phyloP scores from a whole-genome alignment of 352 stramenopile genomes.

The Thraustotheca clavata region DNA sequence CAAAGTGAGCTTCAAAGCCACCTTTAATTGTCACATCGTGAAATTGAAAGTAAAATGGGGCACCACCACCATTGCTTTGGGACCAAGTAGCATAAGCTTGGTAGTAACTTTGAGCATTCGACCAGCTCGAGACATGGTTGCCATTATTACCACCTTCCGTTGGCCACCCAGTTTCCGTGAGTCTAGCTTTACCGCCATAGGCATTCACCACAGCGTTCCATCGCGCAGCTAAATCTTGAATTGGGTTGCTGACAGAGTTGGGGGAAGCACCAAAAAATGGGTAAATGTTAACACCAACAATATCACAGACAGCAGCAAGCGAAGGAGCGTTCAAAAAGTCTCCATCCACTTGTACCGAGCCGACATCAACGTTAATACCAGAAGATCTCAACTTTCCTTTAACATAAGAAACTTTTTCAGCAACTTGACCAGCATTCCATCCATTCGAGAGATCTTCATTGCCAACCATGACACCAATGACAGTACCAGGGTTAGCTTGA shows the following conservation, averaged over 20 bases:
- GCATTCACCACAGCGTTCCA: constrained; percentile 22
- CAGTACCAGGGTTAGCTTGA: constrained; percentile 26
- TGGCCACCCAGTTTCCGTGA: constrained; percentile 32
- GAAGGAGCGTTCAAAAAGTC: constrained; percentile 24
- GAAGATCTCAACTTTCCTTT: constrained; percentile 28
- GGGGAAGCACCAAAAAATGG: constrained; percentile 28
- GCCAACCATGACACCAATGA: constrained; percentile 57
- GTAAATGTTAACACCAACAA: constrained; percentile 37
- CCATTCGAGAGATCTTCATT: constrained; percentile 68
- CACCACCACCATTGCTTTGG: constrained; percentile 9
- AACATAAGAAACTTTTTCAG: constrained; percentile 30
- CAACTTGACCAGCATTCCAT: constrained; percentile 19
- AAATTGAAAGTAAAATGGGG: constrained; percentile 23
- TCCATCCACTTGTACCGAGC: constrained; percentile 38
- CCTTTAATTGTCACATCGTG: constrained; percentile 20
- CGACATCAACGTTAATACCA: constrained; percentile 42
- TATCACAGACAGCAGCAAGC: constrained; percentile 30
- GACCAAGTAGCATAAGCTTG: constrained; percentile 10
- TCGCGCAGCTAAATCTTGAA: constrained; percentile 21
- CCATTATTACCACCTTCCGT: constrained; percentile 24
- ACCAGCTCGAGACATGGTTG: constrained; percentile 19
- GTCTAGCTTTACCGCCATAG: constrained; percentile 26
- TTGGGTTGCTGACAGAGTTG: constrained; percentile 26
- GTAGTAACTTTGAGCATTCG: constrained; percentile 19
- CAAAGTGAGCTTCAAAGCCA: constrained; percentile 57